Evolutionary conservation across 202 grass and related monocot species (phyloP).

Genomic region (Panicum virgatum): DNA sequence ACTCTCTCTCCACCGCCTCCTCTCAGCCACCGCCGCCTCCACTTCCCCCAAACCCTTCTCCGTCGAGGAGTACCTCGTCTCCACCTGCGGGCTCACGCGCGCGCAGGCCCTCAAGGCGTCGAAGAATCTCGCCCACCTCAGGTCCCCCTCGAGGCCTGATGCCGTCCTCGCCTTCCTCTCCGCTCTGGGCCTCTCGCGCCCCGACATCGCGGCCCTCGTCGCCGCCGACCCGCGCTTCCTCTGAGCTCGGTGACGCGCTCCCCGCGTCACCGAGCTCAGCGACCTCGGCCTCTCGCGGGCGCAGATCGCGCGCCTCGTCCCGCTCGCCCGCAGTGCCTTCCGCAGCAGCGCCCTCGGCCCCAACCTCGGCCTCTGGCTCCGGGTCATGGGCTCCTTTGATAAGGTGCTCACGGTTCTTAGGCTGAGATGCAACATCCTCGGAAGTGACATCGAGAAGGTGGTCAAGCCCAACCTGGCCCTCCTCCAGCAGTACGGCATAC

Average conservation of each 20-base stretch:
- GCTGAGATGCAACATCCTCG: neutral
- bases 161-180: constrained; percentile 42
- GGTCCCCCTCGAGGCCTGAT: constrained; percentile 41
- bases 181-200: constrained; percentile 21
- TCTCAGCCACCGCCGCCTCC: neutral
- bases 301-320: constrained; percentile 28
- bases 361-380: constrained; percentile 37
- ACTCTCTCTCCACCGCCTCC: neutral
- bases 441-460: constrained; percentile 30
- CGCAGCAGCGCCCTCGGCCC: neutral
- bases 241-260: constrained; percentile 36
- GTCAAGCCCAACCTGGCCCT: constrained; percentile 46
- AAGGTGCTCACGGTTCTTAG: constrained; percentile 19
- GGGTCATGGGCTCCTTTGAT: constrained; percentile 32
- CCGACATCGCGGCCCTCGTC: constrained; percentile 32
- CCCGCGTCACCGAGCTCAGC: constrained; percentile 3
- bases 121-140: constrained; percentile 46
- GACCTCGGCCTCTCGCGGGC: neutral
- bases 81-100: constrained; percentile 32
- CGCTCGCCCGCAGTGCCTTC: no score
- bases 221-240: constrained; percentile 15
- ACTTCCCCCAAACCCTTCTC: neutral
- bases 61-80: constrained; percentile 33
- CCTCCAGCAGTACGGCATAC: constrained; percentile 37
- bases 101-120: constrained; percentile 44